phyloP scores from a whole-genome alignment of 2,329 filamentous ascomycete species.

The Cladosporium velox region DNA sequence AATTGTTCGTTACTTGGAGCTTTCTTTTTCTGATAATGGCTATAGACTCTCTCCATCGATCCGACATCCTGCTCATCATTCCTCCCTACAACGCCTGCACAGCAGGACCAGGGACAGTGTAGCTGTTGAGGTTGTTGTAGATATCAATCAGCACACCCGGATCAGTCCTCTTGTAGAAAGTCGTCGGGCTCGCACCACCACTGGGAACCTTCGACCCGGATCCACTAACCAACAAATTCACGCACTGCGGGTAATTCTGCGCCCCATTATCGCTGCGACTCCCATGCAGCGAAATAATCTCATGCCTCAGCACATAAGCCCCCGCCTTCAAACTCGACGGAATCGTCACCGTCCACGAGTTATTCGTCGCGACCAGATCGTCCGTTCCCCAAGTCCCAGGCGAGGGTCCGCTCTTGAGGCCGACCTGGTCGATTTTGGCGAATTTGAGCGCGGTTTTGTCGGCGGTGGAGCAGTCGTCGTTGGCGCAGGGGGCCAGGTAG shows the following conservation, averaged over 20 bases:
- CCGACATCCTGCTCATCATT: not conserved
- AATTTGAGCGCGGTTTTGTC: constrained; percentile 58
- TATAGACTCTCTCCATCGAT: not conserved
- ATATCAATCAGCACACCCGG: constrained; percentile 62
- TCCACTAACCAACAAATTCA: constrained; percentile 31
- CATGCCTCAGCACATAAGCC: constrained; percentile 58
- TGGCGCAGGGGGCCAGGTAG: constrained; percentile 62
- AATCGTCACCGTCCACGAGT: constrained; percentile 49
- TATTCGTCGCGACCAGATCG: constrained; percentile 52
- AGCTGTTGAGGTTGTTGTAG: constrained; percentile 52
- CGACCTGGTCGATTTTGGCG: constrained; percentile 64
- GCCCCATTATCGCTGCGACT: constrained; percentile 48
- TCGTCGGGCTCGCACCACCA: constrained; percentile 57
- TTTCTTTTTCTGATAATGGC: not conserved
- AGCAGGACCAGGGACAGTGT: constrained; percentile 55
- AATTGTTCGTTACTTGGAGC: not conserved
- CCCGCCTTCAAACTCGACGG: constrained; percentile 46
- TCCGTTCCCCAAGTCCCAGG: constrained; percentile 60
- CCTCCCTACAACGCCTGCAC: constrained; percentile 4
- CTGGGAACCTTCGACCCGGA: constrained; percentile 50
- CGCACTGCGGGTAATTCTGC: constrained; percentile 56
- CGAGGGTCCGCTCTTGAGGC: constrained; percentile 49
- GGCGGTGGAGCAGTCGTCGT: constrained; percentile 57
- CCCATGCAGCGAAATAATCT: constrained; percentile 54
- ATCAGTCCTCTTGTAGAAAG: constrained; percentile 60